Evolutionary conservation across 164 flowering plant species (phyloP), one percentile per base, ranked within the genome.

Genomic region (Taxillus chinensis): DNA sequence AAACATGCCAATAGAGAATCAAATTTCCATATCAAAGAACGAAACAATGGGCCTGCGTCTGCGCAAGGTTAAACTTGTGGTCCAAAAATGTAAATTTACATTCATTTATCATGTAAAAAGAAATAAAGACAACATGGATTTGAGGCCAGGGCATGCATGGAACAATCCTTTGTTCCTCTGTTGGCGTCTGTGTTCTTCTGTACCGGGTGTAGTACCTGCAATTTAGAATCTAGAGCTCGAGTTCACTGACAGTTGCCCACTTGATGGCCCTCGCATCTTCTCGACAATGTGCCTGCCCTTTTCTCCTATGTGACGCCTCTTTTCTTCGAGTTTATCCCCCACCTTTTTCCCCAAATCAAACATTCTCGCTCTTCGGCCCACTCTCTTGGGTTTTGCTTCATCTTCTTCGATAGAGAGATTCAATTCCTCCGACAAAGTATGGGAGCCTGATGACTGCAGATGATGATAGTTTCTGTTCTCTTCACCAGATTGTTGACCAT

Each of bases 311-410:
- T 80, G 72, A 5, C 95, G 91, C 73, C 86, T 83, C 77, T 85
- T 85, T 71, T 87, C 98, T 73, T 86, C 98, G 4, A 93, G 67
- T 72, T 89, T 93, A 68, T 90, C 99, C 8, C 93, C 82, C 96
- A 95, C 74, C 73, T 86, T 95, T 83, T 86, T 91, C 59, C 95
- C 83, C 60, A 91, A 62, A 66, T 89, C 97, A 65, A 83, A 74
- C 97, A 95, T 87, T 73, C 81, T 80, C 13, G 85, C 93, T 74
- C 73, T 83, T 64, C 83, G 80, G 56, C 99, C 92, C 11, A 71
- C 8, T 64, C 68, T 87, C 78, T 78, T 89, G 40, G 74, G 73
- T 72, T 65, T 85, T 7, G 57, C 10, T 45, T 81, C 83, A 64
- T 86, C 90, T 5, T 79, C 81, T 40, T 79, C 90, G 5, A 42